phyloP scores from a whole-genome alignment of 2,329 filamentous ascomycete genomes.

The Aspergillus intermedius region DNA sequence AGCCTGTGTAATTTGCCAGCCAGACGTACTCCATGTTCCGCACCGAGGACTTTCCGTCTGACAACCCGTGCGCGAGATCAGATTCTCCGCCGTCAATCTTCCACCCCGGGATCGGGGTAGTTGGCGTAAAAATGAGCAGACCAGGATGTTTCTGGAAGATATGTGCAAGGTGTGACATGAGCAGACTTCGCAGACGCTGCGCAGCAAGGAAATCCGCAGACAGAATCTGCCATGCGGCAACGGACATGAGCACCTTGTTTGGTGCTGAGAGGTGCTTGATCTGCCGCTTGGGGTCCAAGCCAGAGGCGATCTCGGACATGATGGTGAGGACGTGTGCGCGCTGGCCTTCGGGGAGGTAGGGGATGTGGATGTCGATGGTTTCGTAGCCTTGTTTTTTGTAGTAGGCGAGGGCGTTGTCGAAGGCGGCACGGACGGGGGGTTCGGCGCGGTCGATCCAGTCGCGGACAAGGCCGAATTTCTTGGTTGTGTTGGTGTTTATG shows the following conservation, averaged over 20 bases:
- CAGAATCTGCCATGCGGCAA: slow-evolving; percentile 56
- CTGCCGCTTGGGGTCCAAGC: slow-evolving; percentile 42
- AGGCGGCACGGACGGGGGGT: slow-evolving; percentile 54
- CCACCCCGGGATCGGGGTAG: slow-evolving; percentile 70
- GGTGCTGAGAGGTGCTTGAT: slow-evolving; percentile 55
- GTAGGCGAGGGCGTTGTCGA: slow-evolving; percentile 56
- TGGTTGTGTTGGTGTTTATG: slow-evolving; percentile 38
- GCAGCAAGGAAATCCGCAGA: slow-evolving; percentile 65
- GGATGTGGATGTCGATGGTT: slow-evolving; percentile 46
- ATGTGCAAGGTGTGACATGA: slow-evolving; percentile 71
- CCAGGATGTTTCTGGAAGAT: slow-evolving; percentile 67
- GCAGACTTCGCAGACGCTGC: slow-evolving; percentile 64
- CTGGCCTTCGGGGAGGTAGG: slow-evolving; percentile 62
- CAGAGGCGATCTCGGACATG: slow-evolving; percentile 60
- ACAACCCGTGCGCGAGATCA: slow-evolving; percentile 59
- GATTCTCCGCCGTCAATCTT: slow-evolving; percentile 51
- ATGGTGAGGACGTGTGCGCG: slow-evolving; percentile 72
- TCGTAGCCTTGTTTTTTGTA: slow-evolving; percentile 37
- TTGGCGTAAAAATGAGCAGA: slow-evolving; percentile 72
- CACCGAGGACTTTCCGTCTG: slow-evolving; percentile 66
- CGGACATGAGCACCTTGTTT: slow-evolving; percentile 63
- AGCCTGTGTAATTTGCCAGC: slow-evolving; percentile 74
- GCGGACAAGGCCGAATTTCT: slow-evolving; percentile 63
- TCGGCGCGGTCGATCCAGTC: slow-evolving; percentile 66
- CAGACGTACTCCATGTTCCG: slow-evolving; percentile 79